A percentile compares a stretch with the other conserved stretches of the same genome.
These are phyloP conservation scores for Pythium rhizo-oryzae DNA, from an alignment of 352 stramenopile genomes.

Conservation along the genomic window DNA sequence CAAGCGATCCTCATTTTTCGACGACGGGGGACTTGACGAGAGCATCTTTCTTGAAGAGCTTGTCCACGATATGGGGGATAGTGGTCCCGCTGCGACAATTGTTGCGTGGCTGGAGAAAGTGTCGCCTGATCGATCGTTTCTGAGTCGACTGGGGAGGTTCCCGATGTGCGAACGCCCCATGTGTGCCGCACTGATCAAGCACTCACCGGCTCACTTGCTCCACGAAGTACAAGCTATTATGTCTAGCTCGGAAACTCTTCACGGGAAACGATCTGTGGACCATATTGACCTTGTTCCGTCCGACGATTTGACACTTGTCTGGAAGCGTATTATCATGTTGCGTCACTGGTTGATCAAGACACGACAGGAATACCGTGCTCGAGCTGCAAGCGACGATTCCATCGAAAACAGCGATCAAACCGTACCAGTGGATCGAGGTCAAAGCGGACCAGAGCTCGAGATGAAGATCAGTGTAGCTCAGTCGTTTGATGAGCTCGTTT, in stretches of 20 bases:
- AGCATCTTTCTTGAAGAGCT: conserved; percentile 57
- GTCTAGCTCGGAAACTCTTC: conserved; percentile 37
- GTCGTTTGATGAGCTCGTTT: conserved; percentile 68
- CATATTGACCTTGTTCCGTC: conserved; percentile 68
- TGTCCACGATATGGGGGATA: conserved; percentile 64
- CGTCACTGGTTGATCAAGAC: conserved; percentile 87
- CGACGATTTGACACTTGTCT: conserved; percentile 71
- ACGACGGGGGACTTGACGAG: conserved; percentile 39
- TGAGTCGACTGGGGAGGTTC: conserved; percentile 77
- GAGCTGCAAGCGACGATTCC: conserved; percentile 44
- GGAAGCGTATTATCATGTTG: conserved; percentile 80
- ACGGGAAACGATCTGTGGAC: conserved; percentile 33
- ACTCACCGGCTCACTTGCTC: conserved; percentile 70
- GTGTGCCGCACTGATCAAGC: conserved; percentile 79
- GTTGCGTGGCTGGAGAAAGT: conserved; percentile 77
- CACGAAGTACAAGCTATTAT: conserved; percentile 84
- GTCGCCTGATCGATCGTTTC: conserved; percentile 75
- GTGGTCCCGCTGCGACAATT: conserved; percentile 56
- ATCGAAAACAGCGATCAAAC: not conserved
- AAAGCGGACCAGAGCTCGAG: conserved; percentile 39
- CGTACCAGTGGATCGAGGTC: not conserved
- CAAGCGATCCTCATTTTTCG: conserved; percentile 33
- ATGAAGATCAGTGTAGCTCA: conserved; percentile 61
- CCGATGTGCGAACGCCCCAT: conserved; percentile 68
- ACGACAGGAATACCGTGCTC: conserved; percentile 77